phyloP scores from a whole-genome alignment of 106 monocot species.

The Chionographis japonica region DNA sequence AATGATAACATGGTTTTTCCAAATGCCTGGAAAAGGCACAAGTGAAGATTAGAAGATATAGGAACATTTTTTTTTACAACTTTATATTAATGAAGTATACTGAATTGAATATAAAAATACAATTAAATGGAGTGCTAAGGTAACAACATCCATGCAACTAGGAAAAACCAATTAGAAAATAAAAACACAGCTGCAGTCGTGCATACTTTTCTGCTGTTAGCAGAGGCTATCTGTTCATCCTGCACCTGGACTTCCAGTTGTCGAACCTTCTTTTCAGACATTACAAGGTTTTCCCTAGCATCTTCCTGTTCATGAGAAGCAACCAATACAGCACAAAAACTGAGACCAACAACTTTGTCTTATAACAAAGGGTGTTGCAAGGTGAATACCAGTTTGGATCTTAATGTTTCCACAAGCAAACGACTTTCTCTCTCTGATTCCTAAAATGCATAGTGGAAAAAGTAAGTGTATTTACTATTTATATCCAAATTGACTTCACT shows the following conservation, averaged over 20 bases:
- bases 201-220: slow-evolving; percentile 55
- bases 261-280: slow-evolving; percentile 81
- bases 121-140: too few species aligned
- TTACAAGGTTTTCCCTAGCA: slow-evolving; percentile 72
- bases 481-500: background rate
- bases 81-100: too few species aligned
- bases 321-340: background rate
- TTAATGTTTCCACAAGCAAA: slow-evolving; percentile 65
- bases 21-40: too few species aligned
- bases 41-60: too few species aligned
- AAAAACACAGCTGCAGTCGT: background rate
- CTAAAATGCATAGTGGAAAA: slow-evolving; percentile 27
- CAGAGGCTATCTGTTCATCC: slow-evolving; percentile 52
- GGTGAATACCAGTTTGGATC: slow-evolving; percentile 73
- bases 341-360: too few species aligned
- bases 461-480: background rate
- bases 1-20: too few species aligned
- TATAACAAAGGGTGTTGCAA: background rate
- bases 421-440: slow-evolving; percentile 84
- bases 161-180: background rate
- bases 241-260: slow-evolving; percentile 76
- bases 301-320: slow-evolving; percentile 54
- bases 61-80: too few species aligned
- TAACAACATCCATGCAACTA: slow-evolving; percentile 1
- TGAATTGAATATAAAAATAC: too few species aligned